Evolutionary conservation across 495 filamentous ascomycete genomes (phyloP).

Genomic region (Glarea lozoyensis): DNA sequence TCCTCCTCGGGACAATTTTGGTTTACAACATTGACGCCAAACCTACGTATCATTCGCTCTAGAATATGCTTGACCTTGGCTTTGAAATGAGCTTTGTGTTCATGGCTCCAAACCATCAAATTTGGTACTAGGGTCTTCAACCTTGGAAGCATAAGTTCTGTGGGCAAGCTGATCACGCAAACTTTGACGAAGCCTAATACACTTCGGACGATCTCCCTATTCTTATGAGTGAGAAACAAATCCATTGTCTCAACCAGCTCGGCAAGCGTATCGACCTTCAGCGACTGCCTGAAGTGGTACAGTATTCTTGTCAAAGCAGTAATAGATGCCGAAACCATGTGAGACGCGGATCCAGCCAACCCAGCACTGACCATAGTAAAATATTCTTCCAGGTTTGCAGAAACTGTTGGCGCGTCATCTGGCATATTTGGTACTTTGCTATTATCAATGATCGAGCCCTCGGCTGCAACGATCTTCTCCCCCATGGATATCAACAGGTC

Average conservation of each 20-base stretch:
- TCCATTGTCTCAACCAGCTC: constrained; percentile 89
- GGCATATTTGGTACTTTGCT: constrained; percentile 80
- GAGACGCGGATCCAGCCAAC: constrained; percentile 79
- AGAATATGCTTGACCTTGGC: constrained; percentile 96
- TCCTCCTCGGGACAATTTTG: constrained; percentile 72
- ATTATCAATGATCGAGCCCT: constrained; percentile 71
- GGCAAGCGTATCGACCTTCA: constrained; percentile 44
- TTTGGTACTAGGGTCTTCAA: constrained; percentile 72
- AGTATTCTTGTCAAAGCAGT: constrained; percentile 85
- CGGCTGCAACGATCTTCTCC: constrained; percentile 55
- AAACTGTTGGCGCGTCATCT: constrained; percentile 61
- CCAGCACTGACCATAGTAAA: constrained; percentile 97
- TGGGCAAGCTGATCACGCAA: constrained; percentile 75
- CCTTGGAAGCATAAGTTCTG: constrained; percentile 62
- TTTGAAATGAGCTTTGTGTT: constrained; percentile 92
- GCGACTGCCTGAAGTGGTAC: constrained; percentile 68
- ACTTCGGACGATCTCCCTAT: constrained; percentile 88
- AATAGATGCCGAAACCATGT: constrained; percentile 92
- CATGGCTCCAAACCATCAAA: constrained; percentile 90
- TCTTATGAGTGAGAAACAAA: constrained; percentile 88
- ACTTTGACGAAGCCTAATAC: constrained; percentile 96
- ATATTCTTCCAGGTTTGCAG: constrained; percentile 83
- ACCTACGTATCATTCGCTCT: constrained; percentile 84
- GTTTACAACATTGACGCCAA: constrained; percentile 73
- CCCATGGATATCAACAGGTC: constrained; percentile 86